Conservation (phyloP, 2,329 filamentous ascomycete genomes). For the Zopfia rhizophila region DNA sequence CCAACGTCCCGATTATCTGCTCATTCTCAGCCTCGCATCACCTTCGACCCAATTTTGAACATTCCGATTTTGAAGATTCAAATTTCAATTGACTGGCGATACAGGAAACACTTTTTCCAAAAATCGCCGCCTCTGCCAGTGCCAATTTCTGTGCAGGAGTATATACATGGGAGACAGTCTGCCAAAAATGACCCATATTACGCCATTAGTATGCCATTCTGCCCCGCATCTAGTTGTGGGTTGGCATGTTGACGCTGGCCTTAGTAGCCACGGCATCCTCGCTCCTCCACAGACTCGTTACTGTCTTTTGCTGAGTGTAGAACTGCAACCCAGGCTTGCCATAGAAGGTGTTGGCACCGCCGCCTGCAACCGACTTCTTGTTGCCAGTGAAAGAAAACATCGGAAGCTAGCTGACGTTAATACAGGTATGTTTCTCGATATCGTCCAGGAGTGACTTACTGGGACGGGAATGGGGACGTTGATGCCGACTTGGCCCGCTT, state of each 20-base stretch:
- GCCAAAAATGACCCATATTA: too few relatives aligned
- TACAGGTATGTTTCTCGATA: not conserved
- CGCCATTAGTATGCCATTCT: too few relatives aligned
- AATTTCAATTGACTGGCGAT: too few relatives aligned
- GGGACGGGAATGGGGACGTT: constrained; percentile 80
- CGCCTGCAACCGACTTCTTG: constrained; percentile 90
- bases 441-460: constrained; percentile 33
- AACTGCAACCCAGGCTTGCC: constrained; percentile 92
- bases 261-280: constrained; percentile 87
- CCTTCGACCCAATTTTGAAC: too few relatives aligned
- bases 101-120: too few relatives aligned
- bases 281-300: constrained; percentile 88
- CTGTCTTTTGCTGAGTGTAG: constrained; percentile 98
- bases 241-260: constrained; percentile 90
- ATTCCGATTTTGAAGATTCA: too few relatives aligned
- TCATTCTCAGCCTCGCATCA: too few relatives aligned
- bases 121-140: too few relatives aligned
- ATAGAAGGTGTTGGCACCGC: constrained; percentile 94
- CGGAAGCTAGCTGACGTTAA: constrained; percentile 54
- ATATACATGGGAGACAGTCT: too few relatives aligned
- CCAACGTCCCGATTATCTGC: too few relatives aligned
- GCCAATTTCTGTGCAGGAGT: too few relatives aligned
- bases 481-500: constrained; percentile 87
- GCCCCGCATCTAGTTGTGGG: constrained; percentile 56
- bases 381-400: constrained; percentile 75